phyloP scores from a whole-genome alignment of 192 early-diverging fungal species.

The Gonapodya sp. region DNA sequence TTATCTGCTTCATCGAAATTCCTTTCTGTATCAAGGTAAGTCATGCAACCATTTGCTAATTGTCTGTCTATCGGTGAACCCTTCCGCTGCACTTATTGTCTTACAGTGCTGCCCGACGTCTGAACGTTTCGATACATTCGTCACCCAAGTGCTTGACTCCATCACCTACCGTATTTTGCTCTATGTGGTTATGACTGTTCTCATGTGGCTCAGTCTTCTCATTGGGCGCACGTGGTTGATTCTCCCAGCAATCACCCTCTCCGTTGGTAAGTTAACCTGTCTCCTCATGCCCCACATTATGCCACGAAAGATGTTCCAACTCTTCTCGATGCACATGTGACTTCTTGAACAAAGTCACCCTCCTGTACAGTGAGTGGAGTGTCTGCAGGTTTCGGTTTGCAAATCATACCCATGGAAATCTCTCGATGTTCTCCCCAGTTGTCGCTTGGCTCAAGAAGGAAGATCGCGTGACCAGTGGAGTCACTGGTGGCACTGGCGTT shows the following conservation, averaged over 20 bases:
- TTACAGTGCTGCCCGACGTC: background rate
- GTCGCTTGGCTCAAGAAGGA: background rate
- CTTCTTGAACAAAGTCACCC: background rate
- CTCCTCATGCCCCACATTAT: background rate
- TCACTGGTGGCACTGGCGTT: background rate
- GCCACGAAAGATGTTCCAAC: too few relatives aligned
- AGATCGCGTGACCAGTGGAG: background rate
- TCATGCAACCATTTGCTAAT: background rate
- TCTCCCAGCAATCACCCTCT: background rate
- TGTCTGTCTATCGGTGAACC: too few relatives aligned
- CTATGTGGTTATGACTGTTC: background rate
- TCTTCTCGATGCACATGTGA: too few relatives aligned
- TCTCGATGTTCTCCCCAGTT: background rate
- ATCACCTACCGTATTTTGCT: background rate
- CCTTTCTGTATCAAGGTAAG: background rate
- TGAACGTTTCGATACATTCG: background rate
- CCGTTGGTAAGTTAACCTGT: background rate
- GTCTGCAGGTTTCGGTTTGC: too few relatives aligned
- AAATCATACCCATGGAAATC: background rate
- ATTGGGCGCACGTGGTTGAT: background rate
- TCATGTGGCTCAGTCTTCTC: background rate
- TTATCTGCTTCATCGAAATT: background rate
- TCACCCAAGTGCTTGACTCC: background rate
- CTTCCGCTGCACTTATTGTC: background rate
- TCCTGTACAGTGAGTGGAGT: background rate